Evolutionary conservation across 2,329 filamentous ascomycete species (phyloP).

Genomic region (Davidsoniella neocaledoniae): DNA sequence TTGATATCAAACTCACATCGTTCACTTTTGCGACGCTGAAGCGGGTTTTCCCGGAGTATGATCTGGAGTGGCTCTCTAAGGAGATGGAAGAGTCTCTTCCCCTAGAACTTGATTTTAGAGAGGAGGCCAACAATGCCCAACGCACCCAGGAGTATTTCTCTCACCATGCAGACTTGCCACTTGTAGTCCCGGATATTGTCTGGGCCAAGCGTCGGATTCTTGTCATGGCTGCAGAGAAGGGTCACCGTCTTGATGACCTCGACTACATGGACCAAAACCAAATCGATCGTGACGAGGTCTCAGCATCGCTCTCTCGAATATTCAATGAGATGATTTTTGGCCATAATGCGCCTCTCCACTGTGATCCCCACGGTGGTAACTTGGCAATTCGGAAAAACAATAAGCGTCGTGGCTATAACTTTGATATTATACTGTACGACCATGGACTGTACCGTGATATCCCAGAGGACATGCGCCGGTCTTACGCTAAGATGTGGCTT

Average conservation of each 20-base stretch:
- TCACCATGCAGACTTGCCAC: conserved; percentile 53
- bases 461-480: conserved; percentile 56
- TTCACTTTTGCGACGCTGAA: conserved; percentile 86
- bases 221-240: conserved; percentile 87
- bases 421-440: conserved; percentile 92
- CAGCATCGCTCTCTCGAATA: conserved; percentile 71
- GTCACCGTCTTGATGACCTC: conserved; percentile 75
- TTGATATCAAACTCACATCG: conserved; percentile 72
- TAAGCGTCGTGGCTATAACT: conserved; percentile 48
- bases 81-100: conserved; percentile 89
- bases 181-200: conserved; percentile 77
- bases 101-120: conserved; percentile 76
- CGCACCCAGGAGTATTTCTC: conserved; percentile 69
- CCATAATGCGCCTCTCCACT: conserved; percentile 73
- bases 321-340: conserved; percentile 99
- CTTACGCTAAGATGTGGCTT: conserved; percentile 94
- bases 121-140: conserved; percentile 70
- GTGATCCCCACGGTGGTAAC: conserved; percentile 93
- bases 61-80: conserved; percentile 83
- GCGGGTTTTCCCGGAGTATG: conserved; percentile 91
- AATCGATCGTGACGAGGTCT: conserved; percentile 92
- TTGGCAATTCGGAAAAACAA: conserved; percentile 74
- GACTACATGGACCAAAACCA: conserved; percentile 67
- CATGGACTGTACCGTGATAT: conserved; percentile 95
- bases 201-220: conserved; percentile 82